Evolutionary conservation across 2,329 filamentous ascomycete species (phyloP), one percentile per base, ranked within the genome.

Genomic region (Scortechinia acanthostroma): DNA sequence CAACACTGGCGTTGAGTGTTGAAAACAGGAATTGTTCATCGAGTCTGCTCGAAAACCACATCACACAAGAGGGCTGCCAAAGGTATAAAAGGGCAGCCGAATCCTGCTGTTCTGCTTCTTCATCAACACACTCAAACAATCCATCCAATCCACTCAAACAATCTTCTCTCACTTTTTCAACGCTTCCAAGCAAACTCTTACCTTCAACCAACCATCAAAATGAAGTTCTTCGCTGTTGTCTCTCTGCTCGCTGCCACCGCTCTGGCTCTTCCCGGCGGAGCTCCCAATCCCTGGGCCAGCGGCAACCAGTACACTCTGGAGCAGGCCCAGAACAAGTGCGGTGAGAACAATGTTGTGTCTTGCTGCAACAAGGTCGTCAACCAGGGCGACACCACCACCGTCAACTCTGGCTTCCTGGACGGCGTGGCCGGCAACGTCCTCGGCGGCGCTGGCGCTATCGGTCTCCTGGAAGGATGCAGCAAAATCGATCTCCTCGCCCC

Each of bases 231-330:
- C 25, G 25, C 25, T 30, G n/a, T 30, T 30, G 25, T n/a, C 25
- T 10, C 25, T 30, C 10, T 30, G 10, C n/a, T 30, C 25, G 25
- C 25, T n/a, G 25, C 25, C 25, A 30, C 25, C 25, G 25, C 25
- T 30, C 10, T 30, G 25, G 25, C 25, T 55, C 3, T 49, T 48
- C 14, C 53, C 49, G 16, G 53, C 53, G 23, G 48, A 55, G 1
- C 43, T 50, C 4, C 23, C 48, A 48, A 54, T 20, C 25, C 25
- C 25, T n/a, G n/a, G n/a, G 25, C 25, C 10, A 30, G 25, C n/a
- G 25, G n/a, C 10, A 10, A 30, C n/a, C 25, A 30, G 25, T 30
- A n/a, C n/a, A n/a, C n/a, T n/a, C n/a, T n/a, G n/a, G n/a, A n/a
- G n/a, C n/a, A 30, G 25, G 25, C 25, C 10, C 10, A 10, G 10